Conservation (phyloP, 805 yeast genomes). For the Metschnikowia bowlesiae region DNA sequence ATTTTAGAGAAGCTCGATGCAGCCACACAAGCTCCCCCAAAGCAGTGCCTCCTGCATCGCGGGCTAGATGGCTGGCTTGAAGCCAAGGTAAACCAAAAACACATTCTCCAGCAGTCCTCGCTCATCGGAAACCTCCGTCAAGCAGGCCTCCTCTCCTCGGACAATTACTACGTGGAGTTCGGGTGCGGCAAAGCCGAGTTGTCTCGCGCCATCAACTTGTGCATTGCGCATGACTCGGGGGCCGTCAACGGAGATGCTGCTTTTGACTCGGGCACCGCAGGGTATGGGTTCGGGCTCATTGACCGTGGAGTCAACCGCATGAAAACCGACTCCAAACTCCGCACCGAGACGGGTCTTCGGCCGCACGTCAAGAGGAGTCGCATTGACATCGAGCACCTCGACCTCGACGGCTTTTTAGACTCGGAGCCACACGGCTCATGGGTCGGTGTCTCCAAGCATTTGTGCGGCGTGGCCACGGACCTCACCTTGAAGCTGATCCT, state of each 20-base stretch:
- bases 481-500: constrained; percentile 64
- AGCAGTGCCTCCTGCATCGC: constrained; percentile 19
- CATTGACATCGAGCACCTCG: constrained; percentile 76
- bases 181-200: constrained; percentile 92
- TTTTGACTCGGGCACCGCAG: too few species aligned
- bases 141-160: constrained; percentile 32
- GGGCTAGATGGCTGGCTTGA: constrained; percentile 40
- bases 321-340: constrained; percentile 71
- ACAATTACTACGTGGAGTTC: constrained; percentile 58
- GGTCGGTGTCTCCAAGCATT: constrained; percentile 78
- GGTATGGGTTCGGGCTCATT: constrained; percentile 53
- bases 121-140: constrained; percentile 62
- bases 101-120: constrained; percentile 78
- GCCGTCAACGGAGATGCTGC: neutral
- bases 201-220: constrained; percentile 53
- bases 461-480: constrained; percentile 94
- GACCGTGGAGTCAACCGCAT: constrained; percentile 75
- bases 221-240: constrained; percentile 24
- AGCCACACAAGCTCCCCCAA: constrained; percentile 17
- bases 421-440: constrained; percentile 9
- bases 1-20: constrained; percentile 4
- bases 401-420: constrained; percentile 43
- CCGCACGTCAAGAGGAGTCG: constrained; percentile 50
- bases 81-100: constrained; percentile 59
- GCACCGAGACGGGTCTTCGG: constrained; percentile 37